Conservation (phyloP, 140 eudicot species). For the Cichorium intybus region DNA sequence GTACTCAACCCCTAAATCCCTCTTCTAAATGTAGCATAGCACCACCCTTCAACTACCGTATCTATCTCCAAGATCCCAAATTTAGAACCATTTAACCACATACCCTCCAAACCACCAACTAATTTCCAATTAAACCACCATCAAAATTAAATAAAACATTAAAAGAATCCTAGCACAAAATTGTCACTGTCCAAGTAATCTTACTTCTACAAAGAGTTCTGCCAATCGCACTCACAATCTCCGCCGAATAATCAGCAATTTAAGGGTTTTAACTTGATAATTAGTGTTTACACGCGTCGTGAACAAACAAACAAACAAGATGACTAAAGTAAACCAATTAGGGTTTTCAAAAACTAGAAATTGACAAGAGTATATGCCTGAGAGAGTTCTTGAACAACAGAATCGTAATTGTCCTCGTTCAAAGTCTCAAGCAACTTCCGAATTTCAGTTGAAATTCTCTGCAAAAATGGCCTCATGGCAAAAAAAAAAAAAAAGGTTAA, state of each 20-base stretch:
- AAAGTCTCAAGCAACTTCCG: constrained; percentile 44
- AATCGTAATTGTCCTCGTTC: constrained; percentile 48
- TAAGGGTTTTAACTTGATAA: constrained; percentile 7
- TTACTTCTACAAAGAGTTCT: not conserved
- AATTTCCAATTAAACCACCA: not conserved
- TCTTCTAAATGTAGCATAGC: not conserved
- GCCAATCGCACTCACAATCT: not conserved
- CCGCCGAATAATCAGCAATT: not conserved
- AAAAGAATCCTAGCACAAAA: not conserved
- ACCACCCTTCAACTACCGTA: not conserved
- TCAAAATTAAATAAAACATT: not conserved
- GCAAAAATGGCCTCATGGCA: constrained; percentile 41
- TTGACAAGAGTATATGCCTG: constrained; percentile 30
- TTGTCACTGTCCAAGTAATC: constrained; percentile 3
- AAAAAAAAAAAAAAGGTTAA: constrained; percentile 13
- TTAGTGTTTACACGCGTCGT: not conserved
- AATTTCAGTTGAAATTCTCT: constrained; percentile 34
- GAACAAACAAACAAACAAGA: constrained; percentile 1
- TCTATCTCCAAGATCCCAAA: constrained; percentile 4
- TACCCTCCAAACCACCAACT: constrained; percentile 5
- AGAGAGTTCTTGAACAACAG: constrained; percentile 41
- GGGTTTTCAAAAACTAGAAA: constrained; percentile 2
- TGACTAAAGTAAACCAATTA: not conserved
- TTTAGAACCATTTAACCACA: not conserved
- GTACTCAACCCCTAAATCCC: not conserved